Evolutionary conservation across 805 yeast species (phyloP).

Genomic region (Metschnikowia santaceciliae): DNA sequence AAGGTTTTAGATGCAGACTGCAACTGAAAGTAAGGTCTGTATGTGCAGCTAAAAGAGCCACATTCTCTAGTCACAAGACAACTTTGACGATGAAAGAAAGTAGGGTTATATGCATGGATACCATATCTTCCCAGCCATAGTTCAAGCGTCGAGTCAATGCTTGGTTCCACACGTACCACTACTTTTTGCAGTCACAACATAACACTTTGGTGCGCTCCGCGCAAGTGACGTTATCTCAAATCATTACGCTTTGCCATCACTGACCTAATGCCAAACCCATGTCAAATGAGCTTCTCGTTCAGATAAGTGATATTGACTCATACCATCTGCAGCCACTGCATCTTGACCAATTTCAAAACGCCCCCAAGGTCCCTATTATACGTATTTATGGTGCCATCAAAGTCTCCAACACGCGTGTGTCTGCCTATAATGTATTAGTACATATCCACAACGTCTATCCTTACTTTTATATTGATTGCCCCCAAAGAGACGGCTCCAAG

Average conservation of each 20-base stretch:
- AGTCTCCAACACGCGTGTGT: constrained; percentile 36
- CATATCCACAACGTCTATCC: constrained; percentile 88
- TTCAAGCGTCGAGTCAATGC: neutral
- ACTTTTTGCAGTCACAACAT: constrained; percentile 1
- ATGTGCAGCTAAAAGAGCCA: neutral
- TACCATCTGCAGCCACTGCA: constrained; percentile 55
- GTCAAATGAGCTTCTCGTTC: constrained; percentile 31
- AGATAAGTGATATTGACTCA: constrained; percentile 61
- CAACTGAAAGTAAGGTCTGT: neutral
- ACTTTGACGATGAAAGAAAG: too few species aligned
- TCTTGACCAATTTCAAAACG: constrained; percentile 46
- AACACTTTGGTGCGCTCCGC: neutral
- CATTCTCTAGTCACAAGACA: neutral
- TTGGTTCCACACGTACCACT: neutral
- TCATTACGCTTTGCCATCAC: neutral
- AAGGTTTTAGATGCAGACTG: neutral
- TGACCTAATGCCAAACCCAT: constrained; percentile 4
- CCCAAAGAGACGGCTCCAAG: constrained; percentile 28
- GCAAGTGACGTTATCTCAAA: neutral
- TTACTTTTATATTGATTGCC: constrained; percentile 66
- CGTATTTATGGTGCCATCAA: constrained; percentile 71
- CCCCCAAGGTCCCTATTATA: constrained; percentile 63
- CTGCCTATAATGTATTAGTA: constrained; percentile 35
- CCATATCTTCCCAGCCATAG: neutral
- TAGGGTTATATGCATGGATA: too few species aligned